Conservation (phyloP, 176 grass and related monocot genomes). For the Poa pratensis region DNA sequence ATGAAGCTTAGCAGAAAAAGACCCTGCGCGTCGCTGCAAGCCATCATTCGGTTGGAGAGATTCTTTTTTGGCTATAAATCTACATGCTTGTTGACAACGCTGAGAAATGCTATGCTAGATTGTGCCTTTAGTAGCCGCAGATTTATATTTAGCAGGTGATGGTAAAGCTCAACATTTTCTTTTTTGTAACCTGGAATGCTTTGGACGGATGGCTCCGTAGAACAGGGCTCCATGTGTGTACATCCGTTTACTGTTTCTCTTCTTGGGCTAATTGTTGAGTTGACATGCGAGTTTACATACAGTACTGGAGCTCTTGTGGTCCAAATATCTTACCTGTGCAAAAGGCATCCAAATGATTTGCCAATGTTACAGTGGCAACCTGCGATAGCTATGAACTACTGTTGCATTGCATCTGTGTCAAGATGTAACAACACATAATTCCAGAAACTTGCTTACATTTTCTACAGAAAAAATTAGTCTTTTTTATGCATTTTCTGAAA, state of each 20-base stretch:
- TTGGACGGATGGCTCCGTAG: conserved; percentile 27
- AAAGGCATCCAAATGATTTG: background rate
- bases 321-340: background rate
- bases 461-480: background rate
- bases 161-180: conserved; percentile 12
- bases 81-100: background rate
- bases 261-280: background rate
- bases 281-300: background rate
- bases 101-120: conserved; percentile 15
- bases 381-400: background rate
- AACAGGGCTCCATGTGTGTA: background rate
- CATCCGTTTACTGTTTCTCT: background rate
- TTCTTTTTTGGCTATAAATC: background rate
- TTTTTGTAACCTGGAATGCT: conserved; percentile 20
- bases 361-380: background rate
- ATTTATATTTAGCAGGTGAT: conserved; percentile 18
- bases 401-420: background rate
- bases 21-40: background rate
- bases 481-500: background rate
- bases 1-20: conserved; percentile 12
- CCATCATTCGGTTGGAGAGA: background rate
- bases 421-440: background rate
- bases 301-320: background rate
- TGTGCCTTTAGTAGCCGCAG: conserved; percentile 13
- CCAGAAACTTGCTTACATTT: background rate